Percentiles rank a stretch among this genome's conserved stretches.
These are phyloP conservation scores for Colletotrichum spaethianum DNA, from an alignment of 2,329 filamentous ascomycete species.

Conservation along the genomic window DNA sequence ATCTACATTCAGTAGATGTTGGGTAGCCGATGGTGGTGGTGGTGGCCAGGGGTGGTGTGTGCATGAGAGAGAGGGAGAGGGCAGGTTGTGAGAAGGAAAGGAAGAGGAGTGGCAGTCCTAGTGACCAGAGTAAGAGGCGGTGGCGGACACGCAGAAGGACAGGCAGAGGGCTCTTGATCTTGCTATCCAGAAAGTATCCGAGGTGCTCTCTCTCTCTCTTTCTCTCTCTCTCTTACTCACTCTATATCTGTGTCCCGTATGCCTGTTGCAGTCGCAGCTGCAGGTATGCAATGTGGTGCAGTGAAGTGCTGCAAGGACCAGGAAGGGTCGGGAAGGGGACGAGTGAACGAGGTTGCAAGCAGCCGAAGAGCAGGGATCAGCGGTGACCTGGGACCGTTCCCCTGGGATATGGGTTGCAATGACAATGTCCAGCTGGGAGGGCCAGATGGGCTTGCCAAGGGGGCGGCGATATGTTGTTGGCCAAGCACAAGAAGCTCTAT, in stretches of 20 bases:
- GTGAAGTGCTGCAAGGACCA: conserved; percentile 27
- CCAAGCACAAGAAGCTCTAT: conserved; percentile 28
- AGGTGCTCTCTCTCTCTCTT: neutral
- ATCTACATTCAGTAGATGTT: conserved; percentile 37
- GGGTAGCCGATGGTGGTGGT: conserved; percentile 2
- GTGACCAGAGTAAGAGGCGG: neutral
- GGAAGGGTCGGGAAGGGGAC: conserved; percentile 1
- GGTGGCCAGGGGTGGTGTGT: conserved; percentile 22
- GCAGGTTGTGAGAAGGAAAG: neutral
- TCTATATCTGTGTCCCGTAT: conserved; percentile 17
- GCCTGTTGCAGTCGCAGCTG: conserved; percentile 17
- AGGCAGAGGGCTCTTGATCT: conserved; percentile 3
- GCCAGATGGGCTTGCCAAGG: conserved; percentile 22
- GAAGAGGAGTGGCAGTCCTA: neutral
- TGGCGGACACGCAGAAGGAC: neutral
- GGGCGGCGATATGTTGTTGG: conserved; percentile 14
- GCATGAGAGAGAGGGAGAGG: conserved; percentile 18
- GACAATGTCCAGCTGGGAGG: conserved; percentile 23
- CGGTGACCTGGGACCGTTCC: conserved; percentile 27
- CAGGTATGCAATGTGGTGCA: conserved; percentile 23
- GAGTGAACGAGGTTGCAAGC: conserved; percentile 37
- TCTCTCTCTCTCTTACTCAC: too few species aligned
- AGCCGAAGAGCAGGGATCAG: conserved; percentile 38
- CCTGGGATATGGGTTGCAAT: conserved; percentile 25
- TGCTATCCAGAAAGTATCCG: conserved; percentile 7